Evolutionary conservation across 192 early-diverging fungal species (phyloP).

Genomic region (Backusella tarrabulga): DNA sequence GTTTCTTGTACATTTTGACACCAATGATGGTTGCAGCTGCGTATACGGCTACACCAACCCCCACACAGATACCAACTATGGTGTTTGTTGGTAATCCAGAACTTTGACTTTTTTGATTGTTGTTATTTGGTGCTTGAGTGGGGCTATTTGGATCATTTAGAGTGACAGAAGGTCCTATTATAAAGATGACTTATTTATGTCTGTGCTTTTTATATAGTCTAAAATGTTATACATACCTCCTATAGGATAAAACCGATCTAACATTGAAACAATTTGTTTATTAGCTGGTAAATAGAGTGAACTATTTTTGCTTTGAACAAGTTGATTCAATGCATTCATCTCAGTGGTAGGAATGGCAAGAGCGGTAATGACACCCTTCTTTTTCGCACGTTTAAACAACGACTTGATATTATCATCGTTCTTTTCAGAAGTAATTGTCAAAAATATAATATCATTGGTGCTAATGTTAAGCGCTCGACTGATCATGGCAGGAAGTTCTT

Average conservation of each 20-base stretch:
- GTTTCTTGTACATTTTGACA: conserved; percentile 31
- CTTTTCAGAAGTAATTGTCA: conserved; percentile 19
- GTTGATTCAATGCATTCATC: conserved; percentile 12
- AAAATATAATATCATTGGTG: conserved; percentile 27
- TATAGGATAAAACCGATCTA: conserved; percentile 29
- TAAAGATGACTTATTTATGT: not conserved
- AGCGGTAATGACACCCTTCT: conserved; percentile 21
- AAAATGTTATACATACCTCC: not conserved
- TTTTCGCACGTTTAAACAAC: not conserved
- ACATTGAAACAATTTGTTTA: conserved; percentile 20
- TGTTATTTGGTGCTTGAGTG: not conserved
- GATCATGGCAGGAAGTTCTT: conserved; percentile 21
- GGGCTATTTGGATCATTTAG: not conserved
- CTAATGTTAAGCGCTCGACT: conserved; percentile 9
- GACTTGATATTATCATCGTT: not conserved
- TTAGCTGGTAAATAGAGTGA: conserved; percentile 10
- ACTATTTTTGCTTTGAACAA: conserved; percentile 17
- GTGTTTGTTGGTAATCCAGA: conserved; percentile 18
- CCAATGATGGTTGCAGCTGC: conserved; percentile 37
- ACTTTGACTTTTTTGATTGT: not conserved
- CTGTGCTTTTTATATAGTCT: not conserved
- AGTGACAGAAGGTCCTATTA: not conserved
- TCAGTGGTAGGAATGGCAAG: conserved; percentile 24
- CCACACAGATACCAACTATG: conserved; percentile 38
- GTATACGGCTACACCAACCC: conserved; percentile 31